These are phyloP conservation scores for Cryptomeria japonica DNA, from an alignment of 75 land plant species.

Conservation along the genomic window DNA sequence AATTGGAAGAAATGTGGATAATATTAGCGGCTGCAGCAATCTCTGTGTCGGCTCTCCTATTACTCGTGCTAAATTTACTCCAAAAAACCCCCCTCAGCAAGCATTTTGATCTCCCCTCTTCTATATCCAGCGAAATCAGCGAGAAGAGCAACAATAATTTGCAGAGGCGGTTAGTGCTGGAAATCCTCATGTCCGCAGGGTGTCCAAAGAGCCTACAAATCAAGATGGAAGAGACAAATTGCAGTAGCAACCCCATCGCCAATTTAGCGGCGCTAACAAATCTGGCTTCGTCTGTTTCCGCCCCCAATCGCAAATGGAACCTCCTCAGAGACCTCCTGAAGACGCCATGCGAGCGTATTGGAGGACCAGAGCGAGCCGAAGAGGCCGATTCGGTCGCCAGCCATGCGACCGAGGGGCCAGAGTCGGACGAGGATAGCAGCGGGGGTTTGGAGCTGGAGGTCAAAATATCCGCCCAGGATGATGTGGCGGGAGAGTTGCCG, in stretches of 20 bases:
- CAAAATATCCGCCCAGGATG: neutral
- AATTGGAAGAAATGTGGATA: conserved; percentile 4
- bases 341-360: neutral
- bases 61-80: neutral
- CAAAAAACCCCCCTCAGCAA: neutral
- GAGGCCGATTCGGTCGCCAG: neutral
- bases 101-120: neutral
- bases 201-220: conserved; percentile 2
- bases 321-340: neutral
- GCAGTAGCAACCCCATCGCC: neutral
- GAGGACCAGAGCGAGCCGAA: conserved; percentile 24
- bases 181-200: conserved; percentile 12
- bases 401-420: neutral
- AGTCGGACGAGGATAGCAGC: neutral
- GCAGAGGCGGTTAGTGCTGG: neutral
- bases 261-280: conserved; percentile 12
- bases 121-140: neutral
- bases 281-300: neutral
- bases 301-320: neutral
- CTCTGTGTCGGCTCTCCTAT: neutral
- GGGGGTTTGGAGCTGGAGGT: conserved; percentile 2
- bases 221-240: neutral
- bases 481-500: neutral
- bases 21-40: neutral
- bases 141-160: neutral